Evolutionary conservation across 768 basidiomycete genomes (phyloP), one percentile per base, ranked within the genome.

Genomic region (Kwoniella pini): DNA sequence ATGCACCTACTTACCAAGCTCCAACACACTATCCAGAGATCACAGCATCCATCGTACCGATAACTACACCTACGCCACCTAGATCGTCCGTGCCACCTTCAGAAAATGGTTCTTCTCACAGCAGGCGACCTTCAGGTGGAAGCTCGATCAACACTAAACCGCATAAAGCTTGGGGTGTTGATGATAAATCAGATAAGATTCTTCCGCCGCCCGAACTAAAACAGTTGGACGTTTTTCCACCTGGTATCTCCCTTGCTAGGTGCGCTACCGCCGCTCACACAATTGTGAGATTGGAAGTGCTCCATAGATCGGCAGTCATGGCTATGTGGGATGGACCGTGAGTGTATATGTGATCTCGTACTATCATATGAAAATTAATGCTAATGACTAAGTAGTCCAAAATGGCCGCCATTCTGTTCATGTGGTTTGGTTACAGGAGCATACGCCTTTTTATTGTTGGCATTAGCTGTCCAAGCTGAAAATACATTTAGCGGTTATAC

Each of bases 111-210:
- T 4, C 24, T 26, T 6, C 3, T 13, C n/a, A 49, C 19, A 48
- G 22, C 12, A 54, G 60, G 28, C 33, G 60, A 43, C 24, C 38
- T 19, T 55, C 60, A 2, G 22, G 17, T 12, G 53, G 30, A 1
- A 54, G 58, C 0, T 55, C 40, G 11, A 36, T n/a, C 24, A 48
- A 22, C 21, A 39, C 24, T 28, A 69, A 67, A 36, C 67, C 67
- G 3, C 73, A 75, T 60, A 73, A 74, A 46, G 75, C 77, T n/a
- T 78, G 77, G 77, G 77, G 77, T 17, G 77, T 78, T 2, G 75
- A 75, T 42, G 67, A 64, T 11, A 57, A 69, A 27, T 48, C 45
- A 30, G 48, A 68, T 60, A 63, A 65, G 19, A 63, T 60, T 1
- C 24, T 42, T 7, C 58, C 46, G 7, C 60, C 63, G 15, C 62